Conservation (phyloP, 495 filamentous ascomycete genomes). For the Paragyromitra xinjiangensis region DNA sequence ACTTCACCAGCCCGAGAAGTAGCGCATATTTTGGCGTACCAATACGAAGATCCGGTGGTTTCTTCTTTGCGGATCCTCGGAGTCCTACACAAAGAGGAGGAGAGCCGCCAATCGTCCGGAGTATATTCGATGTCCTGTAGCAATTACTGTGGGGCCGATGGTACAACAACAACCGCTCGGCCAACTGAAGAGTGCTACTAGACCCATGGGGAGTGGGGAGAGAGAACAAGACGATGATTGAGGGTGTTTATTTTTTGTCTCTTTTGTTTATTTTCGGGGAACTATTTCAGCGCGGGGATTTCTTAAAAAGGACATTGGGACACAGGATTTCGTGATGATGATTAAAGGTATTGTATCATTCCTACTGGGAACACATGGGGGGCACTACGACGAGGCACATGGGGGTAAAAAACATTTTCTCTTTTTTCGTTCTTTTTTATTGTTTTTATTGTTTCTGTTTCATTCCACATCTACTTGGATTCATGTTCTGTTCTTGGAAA, state of each 20-base stretch:
- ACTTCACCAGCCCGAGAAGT: constrained; percentile 51
- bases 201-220: not conserved
- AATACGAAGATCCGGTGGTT: constrained; percentile 46
- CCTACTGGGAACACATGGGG: constrained; percentile 20
- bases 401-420: constrained; percentile 40
- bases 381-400: constrained; percentile 16
- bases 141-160: constrained; percentile 57
- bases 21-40: constrained; percentile 43
- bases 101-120: constrained; percentile 56
- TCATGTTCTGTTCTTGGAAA: constrained; percentile 34
- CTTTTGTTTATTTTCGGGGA: constrained; percentile 26
- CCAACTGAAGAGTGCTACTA: constrained; percentile 39
- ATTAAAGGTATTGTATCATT: constrained; percentile 29
- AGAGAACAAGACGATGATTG: not conserved
- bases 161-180: constrained; percentile 49
- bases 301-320: constrained; percentile 18
- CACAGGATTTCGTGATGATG: constrained; percentile 29
- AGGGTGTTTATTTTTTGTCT: constrained; percentile 13
- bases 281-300: constrained; percentile 30
- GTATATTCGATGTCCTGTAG: constrained; percentile 59
- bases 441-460: constrained; percentile 18
- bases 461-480: constrained; percentile 8
- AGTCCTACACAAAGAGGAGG: constrained; percentile 54
- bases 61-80: constrained; percentile 54
- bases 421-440: constrained; percentile 28